Evolutionary conservation across 2,329 filamentous ascomycete species (phyloP), one percentile per base, ranked within the genome.

Genomic region (Monosporascus sp.): DNA sequence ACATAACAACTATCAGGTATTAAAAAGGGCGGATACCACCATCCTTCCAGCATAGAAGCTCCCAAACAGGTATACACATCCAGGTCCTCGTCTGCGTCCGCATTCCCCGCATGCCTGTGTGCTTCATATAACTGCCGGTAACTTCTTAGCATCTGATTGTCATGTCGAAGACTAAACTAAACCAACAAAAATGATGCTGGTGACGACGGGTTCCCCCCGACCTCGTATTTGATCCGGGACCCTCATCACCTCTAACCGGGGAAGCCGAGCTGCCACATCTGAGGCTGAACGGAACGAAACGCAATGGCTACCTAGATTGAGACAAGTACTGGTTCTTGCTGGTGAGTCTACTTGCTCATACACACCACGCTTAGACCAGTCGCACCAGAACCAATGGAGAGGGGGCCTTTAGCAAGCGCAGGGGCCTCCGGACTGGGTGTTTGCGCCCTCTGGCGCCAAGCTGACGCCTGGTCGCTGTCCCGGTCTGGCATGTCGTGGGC

Each of bases 401-500:
- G 20, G 8, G 56, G 3, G 54, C 56, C 53, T 63, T 63, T 78
- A 85, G 72, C 81, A 85, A 63, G 75, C 77, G 71, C 81, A 85
- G 55, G 76, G 74, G 20, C 80, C 80, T 61, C 72, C 74, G 51
- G 74, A 72, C 63, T 82, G 81, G 55, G 80, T 84, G 71, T 79
- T 83, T 56, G 78, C 72, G 56, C 76, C 79, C 66, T 85, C 81
- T 22, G 79, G 57, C 17, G 70, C 74, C 59, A 84, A 72, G 65
- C 74, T 84, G 61, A 84, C 81, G 46, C 80, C 80, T 44, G 79
- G 78, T 66, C 81, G 78, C 68, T 83, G 80, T 48, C 81, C 81
- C 14, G 80, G 78, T 54, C 92, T 81, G 68, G 92, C 80, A 71
- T 92, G 92, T 70, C 93, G 85, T 58, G 93, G 91, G n/a, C 92